These are phyloP conservation scores for Mychonastes homosphaera DNA, from an alignment of 139 green algal species.

Conservation along the genomic window DNA sequence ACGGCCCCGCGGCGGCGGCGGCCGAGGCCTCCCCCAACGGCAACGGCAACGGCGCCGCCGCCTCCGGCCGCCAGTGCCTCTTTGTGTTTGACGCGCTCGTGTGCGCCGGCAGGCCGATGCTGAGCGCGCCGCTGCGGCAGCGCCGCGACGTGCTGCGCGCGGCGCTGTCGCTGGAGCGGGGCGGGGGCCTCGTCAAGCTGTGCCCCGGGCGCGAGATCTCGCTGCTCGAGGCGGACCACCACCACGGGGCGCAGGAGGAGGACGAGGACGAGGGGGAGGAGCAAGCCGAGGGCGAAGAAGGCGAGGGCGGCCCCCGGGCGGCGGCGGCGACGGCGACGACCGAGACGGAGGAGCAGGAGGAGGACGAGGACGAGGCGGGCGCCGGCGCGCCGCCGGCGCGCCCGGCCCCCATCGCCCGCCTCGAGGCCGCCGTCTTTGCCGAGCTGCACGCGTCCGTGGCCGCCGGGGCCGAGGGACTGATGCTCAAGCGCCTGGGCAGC, in stretches of 20 bases:
- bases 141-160: conserved; percentile 21
- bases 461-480: conserved; percentile 59
- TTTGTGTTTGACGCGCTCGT: conserved; percentile 83
- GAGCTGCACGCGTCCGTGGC: conserved; percentile 32
- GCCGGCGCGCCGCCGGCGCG: too few species aligned
- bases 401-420: too few species aligned
- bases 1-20: too few species aligned
- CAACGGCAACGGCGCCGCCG: background rate
- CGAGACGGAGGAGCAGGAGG: background rate
- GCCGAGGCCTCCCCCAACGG: background rate
- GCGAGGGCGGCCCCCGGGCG: background rate
- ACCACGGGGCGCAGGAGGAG: background rate
- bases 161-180: too few species aligned
- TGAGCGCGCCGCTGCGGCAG: conserved; percentile 41
- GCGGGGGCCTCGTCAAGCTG: too few species aligned
- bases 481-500: conserved; percentile 70
- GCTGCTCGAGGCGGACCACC: background rate
- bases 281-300: background rate
- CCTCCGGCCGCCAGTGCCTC: conserved; percentile 35
- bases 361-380: background rate
- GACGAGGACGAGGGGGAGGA: background rate
- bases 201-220: background rate
- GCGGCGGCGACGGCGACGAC: background rate
- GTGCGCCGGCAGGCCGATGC: conserved; percentile 44
- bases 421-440: background rate